Conservation (phyloP, 1,284 basidiomycete genomes). For the Mycosarcoma mackinlayi region DNA sequence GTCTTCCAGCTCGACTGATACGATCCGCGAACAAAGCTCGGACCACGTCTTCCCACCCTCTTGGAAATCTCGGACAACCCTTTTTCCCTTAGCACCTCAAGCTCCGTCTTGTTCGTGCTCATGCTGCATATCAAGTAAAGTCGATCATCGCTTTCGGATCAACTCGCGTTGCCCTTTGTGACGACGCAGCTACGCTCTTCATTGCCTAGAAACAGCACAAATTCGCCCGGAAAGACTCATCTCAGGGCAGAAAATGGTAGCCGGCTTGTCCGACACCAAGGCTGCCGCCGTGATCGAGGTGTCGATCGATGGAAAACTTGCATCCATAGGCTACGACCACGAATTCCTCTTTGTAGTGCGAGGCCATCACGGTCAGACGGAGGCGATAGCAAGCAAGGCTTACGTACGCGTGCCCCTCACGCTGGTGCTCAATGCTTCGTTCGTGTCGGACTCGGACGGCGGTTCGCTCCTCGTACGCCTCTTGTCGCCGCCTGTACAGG, state of each 20-base stretch:
- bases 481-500: slow-evolving; percentile 47
- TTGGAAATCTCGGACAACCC: too few species aligned
- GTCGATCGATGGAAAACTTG: slow-evolving; percentile 58
- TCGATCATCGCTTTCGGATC: too few species aligned
- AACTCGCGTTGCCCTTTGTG: too few species aligned
- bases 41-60: too few species aligned
- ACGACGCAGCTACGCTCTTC: too few species aligned
- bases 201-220: too few species aligned
- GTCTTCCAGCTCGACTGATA: too few species aligned
- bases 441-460: slow-evolving; percentile 61
- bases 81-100: too few species aligned
- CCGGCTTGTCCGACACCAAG: not conserved
- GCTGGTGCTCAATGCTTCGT: slow-evolving; percentile 56
- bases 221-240: too few species aligned
- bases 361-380: slow-evolving; percentile 19
- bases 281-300: slow-evolving; percentile 34
- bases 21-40: too few species aligned
- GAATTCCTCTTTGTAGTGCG: slow-evolving; percentile 55
- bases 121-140: too few species aligned
- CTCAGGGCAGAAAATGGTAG: slow-evolving; percentile 3
- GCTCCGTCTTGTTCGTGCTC: too few species aligned
- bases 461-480: slow-evolving; percentile 59
- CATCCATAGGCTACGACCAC: slow-evolving; percentile 49
- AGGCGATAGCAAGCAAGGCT: slow-evolving; percentile 20
- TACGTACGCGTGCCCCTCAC: slow-evolving; percentile 49